Evolutionary conservation across 2,329 filamentous ascomycete species (phyloP), one percentile per base, ranked within the genome.

Genomic region (Sphaceloma murrayae): DNA sequence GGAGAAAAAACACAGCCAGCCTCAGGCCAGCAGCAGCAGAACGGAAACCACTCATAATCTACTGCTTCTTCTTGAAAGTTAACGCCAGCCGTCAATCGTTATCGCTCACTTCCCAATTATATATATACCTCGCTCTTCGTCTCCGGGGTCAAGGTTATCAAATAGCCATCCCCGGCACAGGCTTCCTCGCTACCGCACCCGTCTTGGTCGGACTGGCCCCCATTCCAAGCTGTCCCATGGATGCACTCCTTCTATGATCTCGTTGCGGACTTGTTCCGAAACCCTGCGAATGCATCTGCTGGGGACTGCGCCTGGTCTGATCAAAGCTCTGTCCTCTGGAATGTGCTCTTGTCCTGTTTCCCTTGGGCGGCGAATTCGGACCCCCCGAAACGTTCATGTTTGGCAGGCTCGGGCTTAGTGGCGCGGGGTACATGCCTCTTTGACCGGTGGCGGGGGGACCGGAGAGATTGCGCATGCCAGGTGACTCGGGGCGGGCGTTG

Each of bases 81-180:
- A 38, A 38, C 34, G 34, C 34, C 34, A 38, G 34, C 34, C 34
- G 14, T 38, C 34, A 38, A 13, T 38, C 34, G 19, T 38, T 13
- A 38, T 13, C 34, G 7, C 1, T 19, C 33, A 38, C 34, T 24
- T 26, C 6, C 17, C 34, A 13, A 14, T 14, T 31, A 31, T 31
- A 14, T 31, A 14, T 22, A 19, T 24, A 19, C 16, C 11, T 2
- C 17, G 24, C 6, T 14, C 9, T 26, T 3, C 33, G n/a, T 38
- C 18, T 24, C 5, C 14, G 19, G 10, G 4, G 19, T 6, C 34
- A 8, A 22, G 26, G 19, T 2, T 26, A 29, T 40, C 56, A 69
- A 48, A 68, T 52, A 16, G 67, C 67, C 57, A 64, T 62, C 31
- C 68, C 68, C 16, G 67, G 67, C 16, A 71, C 62, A 18, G 67